phyloP scores from a whole-genome alignment of 371 early-diverging fungal species.

The Phascolomyces articulosus region DNA sequence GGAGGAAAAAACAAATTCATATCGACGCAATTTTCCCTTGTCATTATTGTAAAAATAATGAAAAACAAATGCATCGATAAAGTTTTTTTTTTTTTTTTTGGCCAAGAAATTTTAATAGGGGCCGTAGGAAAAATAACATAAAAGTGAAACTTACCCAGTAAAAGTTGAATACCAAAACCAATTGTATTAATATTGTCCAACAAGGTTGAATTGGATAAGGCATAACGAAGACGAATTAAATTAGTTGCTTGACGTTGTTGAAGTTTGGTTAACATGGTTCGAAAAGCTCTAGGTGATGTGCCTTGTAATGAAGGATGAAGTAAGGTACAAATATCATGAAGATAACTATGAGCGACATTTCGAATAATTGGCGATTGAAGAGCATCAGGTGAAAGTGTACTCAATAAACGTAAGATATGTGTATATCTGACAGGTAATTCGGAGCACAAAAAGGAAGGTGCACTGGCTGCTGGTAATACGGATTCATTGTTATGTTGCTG shows the following conservation, averaged over 20 bases:
- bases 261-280: slow-evolving; percentile 36
- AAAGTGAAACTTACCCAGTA: slow-evolving; percentile 43
- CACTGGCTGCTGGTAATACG: slow-evolving; percentile 23
- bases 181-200: slow-evolving; percentile 56
- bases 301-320: slow-evolving; percentile 39
- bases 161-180: slow-evolving; percentile 62
- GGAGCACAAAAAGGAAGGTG: slow-evolving; percentile 65
- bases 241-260: slow-evolving; percentile 40
- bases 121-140: background rate
- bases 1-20: background rate
- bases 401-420: slow-evolving; percentile 60
- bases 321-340: slow-evolving; percentile 45
- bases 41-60: too few species aligned
- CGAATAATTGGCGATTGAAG: slow-evolving; percentile 37
- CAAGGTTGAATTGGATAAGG: slow-evolving; percentile 26
- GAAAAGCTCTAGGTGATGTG: slow-evolving; percentile 46
- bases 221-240: slow-evolving; percentile 47
- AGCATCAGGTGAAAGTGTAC: slow-evolving; percentile 39
- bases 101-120: background rate
- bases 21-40: too few species aligned
- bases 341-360: slow-evolving; percentile 45
- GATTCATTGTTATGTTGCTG: slow-evolving; percentile 26
- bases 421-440: slow-evolving; percentile 74
- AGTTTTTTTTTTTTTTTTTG: background rate
- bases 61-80: too few species aligned